Evolutionary conservation across 1,139 yeast genomes (phyloP).

Genomic region (Suhomyces choctaworum): DNA sequence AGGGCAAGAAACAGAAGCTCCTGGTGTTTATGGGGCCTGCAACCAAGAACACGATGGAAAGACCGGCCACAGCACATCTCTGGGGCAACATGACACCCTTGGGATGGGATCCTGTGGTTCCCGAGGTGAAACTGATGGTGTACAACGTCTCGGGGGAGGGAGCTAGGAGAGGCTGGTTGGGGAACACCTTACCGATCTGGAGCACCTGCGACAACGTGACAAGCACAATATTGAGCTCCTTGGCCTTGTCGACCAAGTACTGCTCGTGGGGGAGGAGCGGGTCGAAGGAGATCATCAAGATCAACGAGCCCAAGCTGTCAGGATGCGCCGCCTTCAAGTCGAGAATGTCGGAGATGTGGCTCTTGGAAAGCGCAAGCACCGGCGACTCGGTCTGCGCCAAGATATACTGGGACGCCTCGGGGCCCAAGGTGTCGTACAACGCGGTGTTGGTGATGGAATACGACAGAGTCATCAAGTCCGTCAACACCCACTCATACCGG

Average conservation of each 20-base stretch:
- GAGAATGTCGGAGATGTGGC: slow-evolving; percentile 19
- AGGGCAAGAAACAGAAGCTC: slow-evolving; percentile 24
- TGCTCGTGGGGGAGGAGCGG: slow-evolving; percentile 19
- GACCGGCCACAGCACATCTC: slow-evolving; percentile 51
- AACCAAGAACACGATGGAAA: slow-evolving; percentile 29
- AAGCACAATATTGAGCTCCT: slow-evolving; percentile 11
- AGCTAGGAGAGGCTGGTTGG: slow-evolving; percentile 40
- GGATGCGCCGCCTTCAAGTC: slow-evolving; percentile 20
- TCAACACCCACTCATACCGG: slow-evolving; percentile 26
- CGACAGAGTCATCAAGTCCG: slow-evolving; percentile 23
- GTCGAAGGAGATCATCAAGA: slow-evolving; percentile 25
- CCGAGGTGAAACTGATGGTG: slow-evolving; percentile 77
- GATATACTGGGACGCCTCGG: slow-evolving; percentile 24
- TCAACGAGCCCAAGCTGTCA: slow-evolving; percentile 18
- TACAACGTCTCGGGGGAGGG: slow-evolving; percentile 57
- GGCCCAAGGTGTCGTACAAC: slow-evolving; percentile 29
- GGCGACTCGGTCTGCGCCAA: slow-evolving; percentile 26
- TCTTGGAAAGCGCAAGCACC: slow-evolving; percentile 20
- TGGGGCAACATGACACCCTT: slow-evolving; percentile 73
- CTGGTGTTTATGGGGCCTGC: slow-evolving; percentile 12
- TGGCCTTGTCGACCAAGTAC: slow-evolving; percentile 18
- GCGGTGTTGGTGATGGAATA: slow-evolving; percentile 29
- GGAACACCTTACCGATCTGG: slow-evolving; percentile 51
- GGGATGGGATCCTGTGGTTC: slow-evolving; percentile 69
- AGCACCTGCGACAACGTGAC: slow-evolving; percentile 53